Evolutionary conservation across 2,329 filamentous ascomycete genomes (phyloP), one percentile per base, ranked within the genome.

Genomic region (Westerdykella ornata): DNA sequence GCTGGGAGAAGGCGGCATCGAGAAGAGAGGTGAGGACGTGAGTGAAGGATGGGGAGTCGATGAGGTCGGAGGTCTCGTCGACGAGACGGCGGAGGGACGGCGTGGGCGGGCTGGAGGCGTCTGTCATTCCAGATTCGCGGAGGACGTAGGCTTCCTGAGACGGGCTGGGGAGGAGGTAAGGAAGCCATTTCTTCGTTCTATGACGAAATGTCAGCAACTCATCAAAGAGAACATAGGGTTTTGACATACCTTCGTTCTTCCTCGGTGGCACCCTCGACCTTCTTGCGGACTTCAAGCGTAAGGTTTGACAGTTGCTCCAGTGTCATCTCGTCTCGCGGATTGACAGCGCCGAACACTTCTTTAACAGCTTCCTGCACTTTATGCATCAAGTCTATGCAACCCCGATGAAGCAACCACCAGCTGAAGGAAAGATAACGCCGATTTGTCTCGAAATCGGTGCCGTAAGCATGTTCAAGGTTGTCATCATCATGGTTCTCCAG

Each of bases 391-490:
- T 88, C 80, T 51, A 81, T 80, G 82, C 88, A 97, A 33, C 92
- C 92, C 51, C 81, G 80, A 68, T 98, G 90, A 36, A 98, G 74
- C 35, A 98, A 72, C 89, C 90, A 98, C 92, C 92, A 98, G 68
- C 88, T 95, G 65, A 97, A 94, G 31, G 89, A 94, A 37, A 98
- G 74, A 61, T 97, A 98, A 59, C 86, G 85, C 54, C 89, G 78
- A 67, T 98, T 98, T 26, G 88, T 94, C 65, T 96, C 89, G 53
- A 95, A 96, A 66, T 98, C 92, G 65, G 85, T 90, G 34, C 88
- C 88, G 60, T 94, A 88, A 3, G 81, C 77, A 54, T 89, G 84
- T 40, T 90, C 85, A 14, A 78, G 74, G 57, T 84, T 84, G 61
- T 92, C 87, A 62, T 96, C 89, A 61, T 96, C 90, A 58, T 94